Base-by-base conservation (phyloP, 306 rosid species). In the Nissolia schottii region DNA sequence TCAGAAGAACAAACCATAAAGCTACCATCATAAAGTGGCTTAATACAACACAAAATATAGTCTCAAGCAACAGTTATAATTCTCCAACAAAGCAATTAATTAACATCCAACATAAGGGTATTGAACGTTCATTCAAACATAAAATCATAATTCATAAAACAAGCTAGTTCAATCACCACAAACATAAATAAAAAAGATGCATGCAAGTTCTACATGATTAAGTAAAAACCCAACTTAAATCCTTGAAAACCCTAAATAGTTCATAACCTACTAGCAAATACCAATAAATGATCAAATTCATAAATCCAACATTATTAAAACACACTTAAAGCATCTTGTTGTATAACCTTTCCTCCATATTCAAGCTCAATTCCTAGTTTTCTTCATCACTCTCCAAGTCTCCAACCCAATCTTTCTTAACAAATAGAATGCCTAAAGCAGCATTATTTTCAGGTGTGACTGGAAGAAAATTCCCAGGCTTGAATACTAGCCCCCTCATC, bases 341-440 rank as follows among this genome's bases (percentile, higher is more conserved):
- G 43, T 10, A 15, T 55, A 28, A n/a, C 67, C 34, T 14, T 29
- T 32, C 20, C 23, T 32, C 37, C 45, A 15, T 28, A 25, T 58
- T 50, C 70, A 43, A 38, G 35, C 63, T 70, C 71, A 7, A 19
- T 60, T 68, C 46, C 57, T n/a, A 43, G 54, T 56, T 61, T 53
- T 34, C 68, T 41, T 8, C 43, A 12, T 37, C 13, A 37, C 0
- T n/a, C n/a, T n/a, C n/a, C n/a, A n/a, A n/a, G n/a, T n/a, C n/a
- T n/a, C n/a, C n/a, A n/a, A 10, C 1, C 38, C 38, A 32, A 32
- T 32, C 0, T 32, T 32, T 32, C 6, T 32, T 37, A 14, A 9
- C n/a, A 37, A 37, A 37, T 37, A 14, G 43, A 37, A 37, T 1
- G 11, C 43, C 43, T 37, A 37, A 4, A 37, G 3, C 13, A 9